Evolutionary conservation across 352 stramenopile genomes (phyloP).

Genomic region (Phytophthora syringae): DNA sequence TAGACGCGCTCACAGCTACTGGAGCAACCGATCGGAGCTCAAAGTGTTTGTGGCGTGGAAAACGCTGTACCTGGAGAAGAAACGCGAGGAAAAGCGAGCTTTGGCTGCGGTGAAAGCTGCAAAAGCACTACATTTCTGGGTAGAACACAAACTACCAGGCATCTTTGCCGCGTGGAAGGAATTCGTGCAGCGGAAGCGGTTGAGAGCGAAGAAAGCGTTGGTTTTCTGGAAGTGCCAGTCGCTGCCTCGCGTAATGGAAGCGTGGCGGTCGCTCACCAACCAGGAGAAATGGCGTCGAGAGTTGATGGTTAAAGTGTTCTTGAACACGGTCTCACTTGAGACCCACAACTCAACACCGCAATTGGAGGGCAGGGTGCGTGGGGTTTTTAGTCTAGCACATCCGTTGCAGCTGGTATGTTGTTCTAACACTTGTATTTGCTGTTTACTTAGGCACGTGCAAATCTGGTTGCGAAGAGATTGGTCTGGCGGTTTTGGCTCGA

Average conservation of each 20-base stretch:
- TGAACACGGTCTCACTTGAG: constrained; percentile 67
- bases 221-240: constrained; percentile 77
- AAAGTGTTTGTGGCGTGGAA: constrained; percentile 71
- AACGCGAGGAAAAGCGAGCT: constrained; percentile 33
- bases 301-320: constrained; percentile 62
- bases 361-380: constrained; percentile 46
- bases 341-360: constrained; percentile 75
- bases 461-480: constrained; percentile 47
- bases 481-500: constrained; percentile 58
- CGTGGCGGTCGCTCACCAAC: constrained; percentile 45
- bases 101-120: constrained; percentile 38
- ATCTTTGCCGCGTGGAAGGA: constrained; percentile 60
- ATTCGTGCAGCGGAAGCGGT: constrained; percentile 42
- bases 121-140: constrained; percentile 72
- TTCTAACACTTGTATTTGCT: no score
- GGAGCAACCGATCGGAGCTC: constrained; percentile 58
- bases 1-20: constrained; percentile 61
- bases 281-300: constrained; percentile 39
- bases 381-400: neutral
- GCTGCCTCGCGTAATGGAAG: constrained; percentile 60
- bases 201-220: constrained; percentile 62
- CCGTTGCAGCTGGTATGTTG: neutral
- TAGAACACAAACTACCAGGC: constrained; percentile 48
- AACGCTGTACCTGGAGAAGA: constrained; percentile 13
- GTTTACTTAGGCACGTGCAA: constrained; percentile 62